Evolutionary conservation across 768 basidiomycete species (phyloP), one percentile per base, ranked within the genome.

Genomic region (Boletus edulis): DNA sequence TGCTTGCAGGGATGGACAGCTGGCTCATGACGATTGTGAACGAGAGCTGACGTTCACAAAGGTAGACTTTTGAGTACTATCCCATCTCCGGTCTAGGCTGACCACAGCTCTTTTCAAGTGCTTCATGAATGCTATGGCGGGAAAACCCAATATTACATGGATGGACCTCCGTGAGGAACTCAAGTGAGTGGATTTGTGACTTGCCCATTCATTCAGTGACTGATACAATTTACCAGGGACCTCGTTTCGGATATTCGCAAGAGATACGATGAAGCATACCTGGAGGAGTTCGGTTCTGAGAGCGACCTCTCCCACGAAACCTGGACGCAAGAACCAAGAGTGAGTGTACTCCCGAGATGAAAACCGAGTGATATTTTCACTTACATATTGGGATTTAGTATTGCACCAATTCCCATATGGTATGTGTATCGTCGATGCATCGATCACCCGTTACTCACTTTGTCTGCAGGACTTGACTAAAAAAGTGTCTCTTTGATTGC

Each of bases 1-100:
- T 0, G 64, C 68, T 6, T 69, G 67, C 43, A 59, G 61, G 12
- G 67, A 71, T n/a, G 47, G 46, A 13, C 65, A 69, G 5, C 4
- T 41, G 18, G 67, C 69, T 6, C 55, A 58, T 14, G 68, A 69
- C 39, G 65, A 69, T 38, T 38, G 52, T 13, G 45, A 49, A 43
- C 57, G 38, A 31, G 49, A 37, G 24, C 13, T 56, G 11, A 68
- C 68, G 9, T 66, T 68, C 37, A 68, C 67, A 14, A 66, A 60
- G 67, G 67, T 68, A 17, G 4, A 7, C 8, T 44, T 24, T 35
- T 11, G 17, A n/a, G 5, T n/a, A 27, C n/a, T 8, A 22, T n/a
- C 29, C 5, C 7, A 38, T 41, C 40, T 9, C 3, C 8, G 29
- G 9, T 29, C 29, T 29, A 1, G 24, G 34, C 42, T 57, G 38